Conservation (phyloP, 768 basidiomycete species). For the Mycena rosella region DNA sequence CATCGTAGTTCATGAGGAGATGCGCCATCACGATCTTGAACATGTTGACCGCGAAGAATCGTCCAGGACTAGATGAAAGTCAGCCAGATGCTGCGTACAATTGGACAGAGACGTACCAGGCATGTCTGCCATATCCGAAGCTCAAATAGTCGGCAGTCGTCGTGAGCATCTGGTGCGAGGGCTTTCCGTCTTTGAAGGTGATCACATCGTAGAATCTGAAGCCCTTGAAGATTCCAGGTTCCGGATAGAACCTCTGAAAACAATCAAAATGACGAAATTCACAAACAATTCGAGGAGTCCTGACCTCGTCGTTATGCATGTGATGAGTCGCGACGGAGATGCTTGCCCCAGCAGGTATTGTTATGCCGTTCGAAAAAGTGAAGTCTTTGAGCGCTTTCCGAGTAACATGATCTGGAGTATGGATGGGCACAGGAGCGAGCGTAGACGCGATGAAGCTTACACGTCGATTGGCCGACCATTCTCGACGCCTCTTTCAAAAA, state of each 20-base stretch:
- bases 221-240: conserved; percentile 3
- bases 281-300: neutral
- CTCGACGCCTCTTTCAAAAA: conserved; percentile 18
- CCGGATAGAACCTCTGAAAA: conserved; percentile 1
- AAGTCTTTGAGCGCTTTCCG: conserved; percentile 23
- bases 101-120: conserved; percentile 29
- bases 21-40: conserved; percentile 29
- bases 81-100: neutral
- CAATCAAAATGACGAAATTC: neutral
- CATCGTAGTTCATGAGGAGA: conserved; percentile 33
- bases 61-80: conserved; percentile 11
- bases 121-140: conserved; percentile 38
- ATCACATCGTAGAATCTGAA: conserved; percentile 9
- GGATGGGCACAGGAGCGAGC: neutral
- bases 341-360: conserved; percentile 8
- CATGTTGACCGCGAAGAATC: conserved; percentile 35
- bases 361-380: conserved; percentile 21
- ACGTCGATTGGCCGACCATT: conserved; percentile 5
- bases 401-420: neutral
- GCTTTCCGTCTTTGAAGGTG: neutral
- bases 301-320: conserved; percentile 32
- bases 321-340: conserved; percentile 7
- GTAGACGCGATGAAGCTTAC: neutral
- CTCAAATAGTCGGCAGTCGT: conserved; percentile 22
- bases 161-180: conserved; percentile 31